Conservation (phyloP, 1,139 yeast species). For the Pneumocystis carinii region DNA sequence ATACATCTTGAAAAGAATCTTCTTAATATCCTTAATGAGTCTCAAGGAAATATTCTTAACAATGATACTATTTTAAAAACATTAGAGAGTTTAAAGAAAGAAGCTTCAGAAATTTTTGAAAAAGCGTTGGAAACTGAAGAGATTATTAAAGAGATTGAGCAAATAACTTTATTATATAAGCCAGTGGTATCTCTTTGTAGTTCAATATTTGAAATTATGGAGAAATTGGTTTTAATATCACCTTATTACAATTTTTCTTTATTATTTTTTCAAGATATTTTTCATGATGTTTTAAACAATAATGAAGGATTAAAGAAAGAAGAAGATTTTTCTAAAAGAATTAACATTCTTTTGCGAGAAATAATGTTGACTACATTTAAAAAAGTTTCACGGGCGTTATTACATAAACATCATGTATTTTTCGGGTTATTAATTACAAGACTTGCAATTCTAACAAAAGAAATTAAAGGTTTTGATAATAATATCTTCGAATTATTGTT, state of each 20-base stretch:
- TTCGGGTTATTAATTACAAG: conserved; percentile 31
- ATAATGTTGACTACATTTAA: conserved; percentile 38
- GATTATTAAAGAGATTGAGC: conserved; percentile 41
- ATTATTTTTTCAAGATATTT: conserved; percentile 31
- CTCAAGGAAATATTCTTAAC: conserved; percentile 53
- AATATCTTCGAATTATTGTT: not conserved
- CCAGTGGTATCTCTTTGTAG: conserved; percentile 46
- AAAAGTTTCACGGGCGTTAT: conserved; percentile 36
- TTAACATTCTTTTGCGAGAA: conserved; percentile 22
- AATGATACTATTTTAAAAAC: conserved; percentile 45
- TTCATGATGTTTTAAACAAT: conserved; percentile 28
- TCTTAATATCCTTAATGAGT: conserved; percentile 40
- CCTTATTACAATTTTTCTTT: conserved; percentile 47
- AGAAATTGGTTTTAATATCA: conserved; percentile 31
- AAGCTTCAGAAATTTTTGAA: conserved; percentile 39
- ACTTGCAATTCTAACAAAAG: not conserved
- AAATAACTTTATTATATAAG: conserved; percentile 32
- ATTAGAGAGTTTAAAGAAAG: conserved; percentile 50
- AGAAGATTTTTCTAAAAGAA: conserved; percentile 14
- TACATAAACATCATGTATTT: conserved; percentile 33
- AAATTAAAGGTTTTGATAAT: not conserved
- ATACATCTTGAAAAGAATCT: conserved; percentile 46
- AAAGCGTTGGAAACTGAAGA: conserved; percentile 42
- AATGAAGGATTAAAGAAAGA: conserved; percentile 3
- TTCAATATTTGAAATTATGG: conserved; percentile 33